Conservation (phyloP, 257 asterid genomes). For the Galeopsis tetrahit region DNA sequence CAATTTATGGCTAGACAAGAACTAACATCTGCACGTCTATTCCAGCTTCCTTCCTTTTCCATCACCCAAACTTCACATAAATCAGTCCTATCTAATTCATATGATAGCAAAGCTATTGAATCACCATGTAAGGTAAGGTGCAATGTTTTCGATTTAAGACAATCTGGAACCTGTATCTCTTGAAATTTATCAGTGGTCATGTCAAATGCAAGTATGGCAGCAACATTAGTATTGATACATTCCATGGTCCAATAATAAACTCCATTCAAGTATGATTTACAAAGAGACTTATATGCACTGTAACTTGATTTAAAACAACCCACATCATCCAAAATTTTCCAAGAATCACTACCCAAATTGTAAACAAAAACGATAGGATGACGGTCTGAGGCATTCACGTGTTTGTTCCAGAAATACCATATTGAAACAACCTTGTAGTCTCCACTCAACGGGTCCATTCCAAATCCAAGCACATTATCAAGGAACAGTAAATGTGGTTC, state of each 20-base stretch:
- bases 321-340: slow-evolving; percentile 44
- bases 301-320: slow-evolving; percentile 28
- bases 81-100: slow-evolving; percentile 27
- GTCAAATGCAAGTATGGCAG: slow-evolving; percentile 43
- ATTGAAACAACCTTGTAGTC: slow-evolving; percentile 47
- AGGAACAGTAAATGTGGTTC: slow-evolving; percentile 27
- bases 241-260: slow-evolving; percentile 50
- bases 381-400: slow-evolving; percentile 7
- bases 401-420: slow-evolving; percentile 36
- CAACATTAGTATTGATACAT: slow-evolving; percentile 11
- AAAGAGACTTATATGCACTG: slow-evolving; percentile 30
- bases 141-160: slow-evolving; percentile 34
- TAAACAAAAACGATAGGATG: slow-evolving; percentile 40
- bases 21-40: slow-evolving; percentile 32
- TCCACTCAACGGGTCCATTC: slow-evolving; percentile 42
- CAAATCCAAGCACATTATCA: slow-evolving; percentile 45
- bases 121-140: slow-evolving; percentile 40
- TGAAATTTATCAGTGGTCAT: slow-evolving; percentile 41
- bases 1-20: slow-evolving; percentile 43
- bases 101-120: slow-evolving; percentile 41
- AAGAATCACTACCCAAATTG: slow-evolving; percentile 40
- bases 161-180: slow-evolving; percentile 38
- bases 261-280: slow-evolving; percentile 49
- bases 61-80: slow-evolving; percentile 46
- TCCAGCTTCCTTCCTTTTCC: slow-evolving; percentile 47